A percentile compares a stretch with the other conserved stretches of the same genome.
Evolutionary conservation across 1,284 basidiomycete genomes (phyloP).

Genomic region (Naganishia sp.): DNA sequence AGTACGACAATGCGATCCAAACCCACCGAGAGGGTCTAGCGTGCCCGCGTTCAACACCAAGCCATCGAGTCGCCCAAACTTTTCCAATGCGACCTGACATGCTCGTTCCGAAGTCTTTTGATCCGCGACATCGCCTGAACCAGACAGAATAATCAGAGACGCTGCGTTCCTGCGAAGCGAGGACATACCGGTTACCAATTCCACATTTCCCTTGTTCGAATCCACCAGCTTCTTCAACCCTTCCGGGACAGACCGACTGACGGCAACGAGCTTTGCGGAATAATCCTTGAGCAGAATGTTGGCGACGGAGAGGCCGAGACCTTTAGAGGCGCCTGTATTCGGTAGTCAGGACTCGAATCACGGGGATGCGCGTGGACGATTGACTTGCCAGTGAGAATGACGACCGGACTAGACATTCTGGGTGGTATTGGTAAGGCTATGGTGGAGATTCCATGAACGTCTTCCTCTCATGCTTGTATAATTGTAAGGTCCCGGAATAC

Average conservation of each 20-base stretch:
- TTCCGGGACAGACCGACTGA: constrained; percentile 56
- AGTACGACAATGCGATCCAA: background rate
- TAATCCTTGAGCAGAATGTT: constrained; percentile 50
- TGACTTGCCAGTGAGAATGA: constrained; percentile 46
- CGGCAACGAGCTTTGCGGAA: constrained; percentile 55
- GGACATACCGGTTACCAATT: constrained; percentile 11
- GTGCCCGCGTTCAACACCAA: constrained; percentile 59
- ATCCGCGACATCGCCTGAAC: constrained; percentile 56
- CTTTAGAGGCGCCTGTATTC: constrained; percentile 49
- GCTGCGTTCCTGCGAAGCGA: background rate
- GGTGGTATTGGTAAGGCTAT: background rate
- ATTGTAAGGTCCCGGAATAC: no score
- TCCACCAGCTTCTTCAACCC: constrained; percentile 36
- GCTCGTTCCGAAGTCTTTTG: constrained; percentile 45
- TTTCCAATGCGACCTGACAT: constrained; percentile 51
- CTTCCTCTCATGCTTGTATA: no score
- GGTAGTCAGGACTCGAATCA: no score
- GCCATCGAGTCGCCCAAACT: constrained; percentile 56
- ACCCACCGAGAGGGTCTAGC: constrained; percentile 52
- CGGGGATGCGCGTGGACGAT: background rate
- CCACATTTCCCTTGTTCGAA: background rate
- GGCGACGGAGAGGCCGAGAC: constrained; percentile 58
- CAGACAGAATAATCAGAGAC: constrained; percentile 21
- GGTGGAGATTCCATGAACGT: no score
- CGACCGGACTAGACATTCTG: constrained; percentile 39